Conservation (phyloP, 1,284 basidiomycete species). For the Vanrija pseudolonga region DNA sequence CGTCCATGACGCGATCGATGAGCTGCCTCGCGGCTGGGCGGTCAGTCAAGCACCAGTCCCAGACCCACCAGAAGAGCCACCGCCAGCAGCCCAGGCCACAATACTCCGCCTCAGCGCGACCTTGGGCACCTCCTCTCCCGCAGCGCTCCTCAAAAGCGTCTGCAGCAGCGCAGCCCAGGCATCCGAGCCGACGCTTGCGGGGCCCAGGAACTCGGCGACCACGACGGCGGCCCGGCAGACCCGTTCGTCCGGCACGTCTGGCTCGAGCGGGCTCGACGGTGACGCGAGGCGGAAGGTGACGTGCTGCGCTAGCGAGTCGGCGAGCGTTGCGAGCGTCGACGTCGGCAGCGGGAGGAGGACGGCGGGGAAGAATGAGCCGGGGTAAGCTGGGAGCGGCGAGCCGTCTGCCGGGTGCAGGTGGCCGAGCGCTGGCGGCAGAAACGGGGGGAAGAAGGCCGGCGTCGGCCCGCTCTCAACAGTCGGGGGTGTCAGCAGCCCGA, state of each 20-base stretch:
- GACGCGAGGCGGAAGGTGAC: conserved; percentile 15
- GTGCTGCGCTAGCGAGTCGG: conserved; percentile 25
- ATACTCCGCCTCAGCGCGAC: conserved; percentile 26
- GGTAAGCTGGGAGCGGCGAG: conserved; percentile 58
- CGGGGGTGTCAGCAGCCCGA: conserved; percentile 30
- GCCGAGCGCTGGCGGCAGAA: conserved; percentile 42
- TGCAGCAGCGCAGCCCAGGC: conserved; percentile 30
- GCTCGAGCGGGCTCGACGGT: background rate
- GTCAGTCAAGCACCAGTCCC: conserved; percentile 1
- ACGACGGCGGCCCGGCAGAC: conserved; percentile 25
- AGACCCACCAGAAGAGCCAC: conserved; percentile 9
- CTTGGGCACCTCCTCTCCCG: background rate
- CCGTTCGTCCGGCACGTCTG: conserved; percentile 18
- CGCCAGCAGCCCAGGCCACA: conserved; percentile 33
- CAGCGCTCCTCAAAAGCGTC: background rate
- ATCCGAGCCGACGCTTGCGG: conserved; percentile 23
- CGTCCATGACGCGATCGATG: conserved; percentile 34
- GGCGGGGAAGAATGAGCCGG: conserved; percentile 55
- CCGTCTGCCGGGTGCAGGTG: conserved; percentile 51
- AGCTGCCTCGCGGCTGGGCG: conserved; percentile 19
- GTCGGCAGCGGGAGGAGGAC: conserved; percentile 60
- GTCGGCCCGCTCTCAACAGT: conserved; percentile 5
- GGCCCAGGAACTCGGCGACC: conserved; percentile 26
- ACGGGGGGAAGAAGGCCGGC: conserved; percentile 30
- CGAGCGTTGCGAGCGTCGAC: conserved; percentile 43